Conservation (phyloP, 108 stramenopile genomes). For the Cyclostephanos tholiformis region DNA sequence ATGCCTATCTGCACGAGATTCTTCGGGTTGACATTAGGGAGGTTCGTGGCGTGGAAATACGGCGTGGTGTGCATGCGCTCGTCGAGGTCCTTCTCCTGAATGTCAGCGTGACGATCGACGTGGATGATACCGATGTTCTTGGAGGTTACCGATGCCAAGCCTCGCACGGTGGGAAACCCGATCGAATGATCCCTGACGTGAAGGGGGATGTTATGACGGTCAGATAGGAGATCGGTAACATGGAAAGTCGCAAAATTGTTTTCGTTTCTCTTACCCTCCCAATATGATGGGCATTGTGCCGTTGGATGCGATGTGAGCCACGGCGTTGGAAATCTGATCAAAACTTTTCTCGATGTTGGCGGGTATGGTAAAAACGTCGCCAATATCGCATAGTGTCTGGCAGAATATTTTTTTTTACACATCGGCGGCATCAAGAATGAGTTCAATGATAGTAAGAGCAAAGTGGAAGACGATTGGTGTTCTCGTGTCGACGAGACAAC, state of each 20-base stretch:
- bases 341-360: slow-evolving; percentile 87
- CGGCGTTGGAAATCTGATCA: slow-evolving; percentile 86
- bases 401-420: neutral
- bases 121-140: slow-evolving; percentile 89
- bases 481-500: no score
- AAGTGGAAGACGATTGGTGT: no score
- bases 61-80: slow-evolving; percentile 88
- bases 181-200: slow-evolving; percentile 70
- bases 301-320: slow-evolving; percentile 69
- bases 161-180: slow-evolving; percentile 83
- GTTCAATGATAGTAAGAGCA: neutral
- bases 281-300: slow-evolving; percentile 85
- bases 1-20: slow-evolving; percentile 89
- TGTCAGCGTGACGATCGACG: slow-evolving; percentile 88
- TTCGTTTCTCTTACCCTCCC: slow-evolving; percentile 37
- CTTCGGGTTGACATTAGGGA: slow-evolving; percentile 80
- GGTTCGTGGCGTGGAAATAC: slow-evolving; percentile 88
- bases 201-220: neutral
- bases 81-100: slow-evolving; percentile 86
- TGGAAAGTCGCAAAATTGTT: neutral
- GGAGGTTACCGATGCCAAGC: slow-evolving; percentile 72
- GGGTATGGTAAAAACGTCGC: slow-evolving; percentile 84
- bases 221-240: neutral
- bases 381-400: slow-evolving; percentile 53
- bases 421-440: neutral